Evolutionary conservation across 768 basidiomycete genomes (phyloP).

Genomic region (Pholiota microspora): DNA sequence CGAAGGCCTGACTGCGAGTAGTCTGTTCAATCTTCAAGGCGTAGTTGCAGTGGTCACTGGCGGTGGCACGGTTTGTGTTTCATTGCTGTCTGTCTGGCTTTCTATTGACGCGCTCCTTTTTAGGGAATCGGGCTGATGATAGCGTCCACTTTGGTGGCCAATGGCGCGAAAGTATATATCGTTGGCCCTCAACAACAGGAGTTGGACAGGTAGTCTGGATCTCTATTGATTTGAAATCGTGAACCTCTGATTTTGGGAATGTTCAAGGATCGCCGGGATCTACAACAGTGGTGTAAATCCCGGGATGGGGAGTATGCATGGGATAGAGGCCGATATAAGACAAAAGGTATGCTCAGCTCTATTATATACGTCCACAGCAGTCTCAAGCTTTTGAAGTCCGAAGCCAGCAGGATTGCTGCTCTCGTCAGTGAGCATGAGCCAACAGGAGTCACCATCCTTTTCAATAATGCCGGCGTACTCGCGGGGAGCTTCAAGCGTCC

Average conservation of each 20-base stretch:
- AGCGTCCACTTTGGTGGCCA: conserved; percentile 1
- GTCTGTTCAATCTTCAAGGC: conserved; percentile 2
- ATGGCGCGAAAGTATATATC: conserved; percentile 9
- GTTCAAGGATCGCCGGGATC: not conserved
- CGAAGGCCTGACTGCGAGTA: not conserved
- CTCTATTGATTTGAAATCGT: not conserved
- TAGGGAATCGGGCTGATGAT: conserved; percentile 12
- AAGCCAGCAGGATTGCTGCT: conserved; percentile 4
- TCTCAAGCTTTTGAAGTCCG: not conserved
- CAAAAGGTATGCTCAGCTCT: not conserved
- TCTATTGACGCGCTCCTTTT: not conserved
- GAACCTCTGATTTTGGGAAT: not conserved
- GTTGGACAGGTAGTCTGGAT: conserved; percentile 2
- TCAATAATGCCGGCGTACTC: conserved; percentile 8
- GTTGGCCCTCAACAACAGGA: conserved; percentile 4
- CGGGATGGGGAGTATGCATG: conserved; percentile 6
- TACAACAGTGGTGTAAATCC: not conserved
- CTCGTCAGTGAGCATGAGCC: conserved; percentile 1
- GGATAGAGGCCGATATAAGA: conserved; percentile 2
- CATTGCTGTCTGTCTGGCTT: not conserved
- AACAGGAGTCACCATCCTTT: conserved; percentile 3
- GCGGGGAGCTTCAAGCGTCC: not conserved
- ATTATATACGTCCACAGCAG: too few relatives aligned
- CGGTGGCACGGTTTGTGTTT: conserved; percentile 3
- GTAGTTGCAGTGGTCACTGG: conserved; percentile 9